phyloP scores from a whole-genome alignment of 2,329 filamentous ascomycete species.

The Lecanoromycetidae sp. region DNA sequence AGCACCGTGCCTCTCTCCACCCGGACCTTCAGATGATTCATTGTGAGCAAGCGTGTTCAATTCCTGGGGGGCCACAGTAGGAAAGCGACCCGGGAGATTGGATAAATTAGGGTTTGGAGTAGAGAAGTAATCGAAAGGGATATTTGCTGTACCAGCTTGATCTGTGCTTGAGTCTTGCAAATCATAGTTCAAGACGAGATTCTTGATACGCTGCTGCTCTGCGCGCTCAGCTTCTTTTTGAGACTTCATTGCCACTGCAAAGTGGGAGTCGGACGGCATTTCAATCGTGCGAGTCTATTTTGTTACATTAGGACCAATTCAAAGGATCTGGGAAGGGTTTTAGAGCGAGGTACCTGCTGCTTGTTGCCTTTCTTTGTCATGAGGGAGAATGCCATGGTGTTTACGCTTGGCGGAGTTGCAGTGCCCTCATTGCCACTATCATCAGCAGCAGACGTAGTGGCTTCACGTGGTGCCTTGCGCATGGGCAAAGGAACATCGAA shows the following conservation, averaged over 20 bases:
- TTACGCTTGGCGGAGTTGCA: constrained; percentile 39
- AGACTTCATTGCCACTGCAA: constrained; percentile 89
- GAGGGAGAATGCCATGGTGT: constrained; percentile 92
- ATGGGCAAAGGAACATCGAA: constrained; percentile 98
- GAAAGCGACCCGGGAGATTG: constrained; percentile 1
- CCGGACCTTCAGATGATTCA: constrained; percentile 24
- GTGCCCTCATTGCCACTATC: constrained; percentile 25
- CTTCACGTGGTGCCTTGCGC: constrained; percentile 54
- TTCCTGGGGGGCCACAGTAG: constrained; percentile 5
- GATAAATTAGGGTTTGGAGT: constrained; percentile 24
- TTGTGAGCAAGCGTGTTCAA: constrained; percentile 18
- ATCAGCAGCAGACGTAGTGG: constrained; percentile 30
- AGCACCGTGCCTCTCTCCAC: constrained; percentile 29
- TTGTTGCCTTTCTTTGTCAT: constrained; percentile 93
- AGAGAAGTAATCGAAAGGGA: constrained; percentile 19
- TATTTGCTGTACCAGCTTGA: constrained; percentile 54
- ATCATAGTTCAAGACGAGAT: constrained; percentile 91
- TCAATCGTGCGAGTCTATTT: constrained; percentile 77
- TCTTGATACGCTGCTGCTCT: constrained; percentile 97
- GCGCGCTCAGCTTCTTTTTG: constrained; percentile 92
- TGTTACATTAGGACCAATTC: not conserved
- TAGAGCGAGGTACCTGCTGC: constrained; percentile 62
- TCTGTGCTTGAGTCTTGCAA: constrained; percentile 71
- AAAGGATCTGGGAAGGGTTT: no score
- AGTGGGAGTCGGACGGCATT: constrained; percentile 73